phyloP scores from a whole-genome alignment of 2,329 filamentous ascomycete genomes.

The Venturia asperata region DNA sequence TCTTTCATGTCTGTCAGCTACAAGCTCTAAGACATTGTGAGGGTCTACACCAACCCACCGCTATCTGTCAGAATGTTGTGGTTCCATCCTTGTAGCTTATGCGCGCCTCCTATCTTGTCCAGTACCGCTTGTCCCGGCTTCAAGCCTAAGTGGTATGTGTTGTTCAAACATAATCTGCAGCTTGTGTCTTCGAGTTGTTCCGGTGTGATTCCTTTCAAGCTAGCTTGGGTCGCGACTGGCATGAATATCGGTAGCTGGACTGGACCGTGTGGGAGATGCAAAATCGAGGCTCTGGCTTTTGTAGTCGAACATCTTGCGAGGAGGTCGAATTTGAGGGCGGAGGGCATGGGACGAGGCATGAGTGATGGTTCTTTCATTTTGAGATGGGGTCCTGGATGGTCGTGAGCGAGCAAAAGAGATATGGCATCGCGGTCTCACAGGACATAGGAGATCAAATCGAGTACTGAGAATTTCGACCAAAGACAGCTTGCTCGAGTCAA shows the following conservation, averaged over 20 bases:
- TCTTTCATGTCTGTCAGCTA: constrained; percentile 40
- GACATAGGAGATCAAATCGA: background rate
- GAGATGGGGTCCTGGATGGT: background rate
- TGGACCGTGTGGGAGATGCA: constrained; percentile 84
- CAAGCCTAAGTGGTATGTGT: constrained; percentile 92
- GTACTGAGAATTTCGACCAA: too few species aligned
- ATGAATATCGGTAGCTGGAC: constrained; percentile 93
- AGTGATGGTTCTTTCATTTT: background rate
- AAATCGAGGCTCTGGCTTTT: constrained; percentile 75
- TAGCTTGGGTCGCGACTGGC: constrained; percentile 96
- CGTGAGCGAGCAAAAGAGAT: background rate
- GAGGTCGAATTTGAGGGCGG: constrained; percentile 72
- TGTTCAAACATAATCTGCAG: constrained; percentile 89
- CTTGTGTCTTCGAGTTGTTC: constrained; percentile 84
- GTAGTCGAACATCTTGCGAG: constrained; percentile 71
- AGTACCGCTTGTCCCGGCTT: constrained; percentile 90
- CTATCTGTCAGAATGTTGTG: constrained; percentile 80
- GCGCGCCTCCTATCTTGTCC: constrained; percentile 81
- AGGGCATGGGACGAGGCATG: constrained; percentile 25
- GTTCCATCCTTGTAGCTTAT: constrained; percentile 90
- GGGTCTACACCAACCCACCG: constrained; percentile 36
- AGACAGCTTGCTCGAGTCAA: background rate
- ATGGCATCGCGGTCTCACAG: background rate
- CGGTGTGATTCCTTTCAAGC: constrained; percentile 86
- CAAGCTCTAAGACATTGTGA: background rate